Evolutionary conservation across 257 asterid genomes (phyloP), one percentile per base, ranked within the genome.

Genomic region (Marsdenia floribunda): DNA sequence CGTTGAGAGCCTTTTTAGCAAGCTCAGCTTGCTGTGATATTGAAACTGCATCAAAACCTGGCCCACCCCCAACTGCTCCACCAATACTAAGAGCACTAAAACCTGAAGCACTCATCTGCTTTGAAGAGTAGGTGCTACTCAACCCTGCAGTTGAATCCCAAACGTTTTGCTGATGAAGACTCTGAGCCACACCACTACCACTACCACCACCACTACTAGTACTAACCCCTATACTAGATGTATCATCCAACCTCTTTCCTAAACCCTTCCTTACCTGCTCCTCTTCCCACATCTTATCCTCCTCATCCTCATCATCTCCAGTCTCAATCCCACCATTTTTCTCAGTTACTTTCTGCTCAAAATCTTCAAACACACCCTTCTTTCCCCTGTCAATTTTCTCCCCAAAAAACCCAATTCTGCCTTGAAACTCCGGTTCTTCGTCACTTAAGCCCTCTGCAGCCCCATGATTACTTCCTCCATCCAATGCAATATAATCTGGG

Each of bases 251-350:
- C 79, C 97, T 89, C 84, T 90, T 94, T 2, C 99, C 99, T 73
- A 93, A 81, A 71, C 97, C 99, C 74, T 92, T 95, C 79, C 99
- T 92, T 66, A 90, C 93, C 81, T 92, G 98, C 78, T 90, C 98
- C 83, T 90, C 99, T 79, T 95, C 98, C 99, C 99, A 95, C 91
- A 89, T 83, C 76, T 85, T 92, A 52, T 92, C 99, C 80, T 92
- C 99, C 44, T 92, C 98, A 69, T 94, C 97, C 50, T 84, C 96
- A 70, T 82, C 86, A 72, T 76, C 78, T 70, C 35, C 86, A 76
- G 77, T 78, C 53, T 64, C 88, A 47, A 70, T 70, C 24, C 80
- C 83, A 78, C 82, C 81, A n/a, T 85, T 89, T 73, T 82, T 91
- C 13, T 82, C 53, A 85, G 75, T 54, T 5, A 75, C 79, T 82